Base-by-base conservation (phyloP, 2,329 filamentous ascomycete genomes). In the Periconia macrospinosa region DNA sequence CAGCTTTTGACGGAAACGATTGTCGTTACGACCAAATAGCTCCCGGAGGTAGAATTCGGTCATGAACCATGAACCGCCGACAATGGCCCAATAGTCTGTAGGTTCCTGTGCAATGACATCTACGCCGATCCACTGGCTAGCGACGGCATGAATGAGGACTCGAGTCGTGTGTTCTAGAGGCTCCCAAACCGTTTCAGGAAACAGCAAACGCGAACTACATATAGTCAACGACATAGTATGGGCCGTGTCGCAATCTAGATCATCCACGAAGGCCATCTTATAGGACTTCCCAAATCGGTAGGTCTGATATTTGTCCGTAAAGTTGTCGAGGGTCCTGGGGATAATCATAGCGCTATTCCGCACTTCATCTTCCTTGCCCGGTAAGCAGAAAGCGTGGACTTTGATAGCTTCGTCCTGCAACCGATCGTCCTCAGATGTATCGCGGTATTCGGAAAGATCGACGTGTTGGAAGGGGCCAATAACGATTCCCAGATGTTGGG, bases 401-500 rank as follows among this genome's bases (percentile, higher is more conserved):
- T 93, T 92, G 58, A 96, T 85, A 0, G 92, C 92, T 67, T 91
- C 95, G 59, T 89, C 86, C 2, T 91, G 91, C 50, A 99, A 84
- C 70, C 92, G 91, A 63, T 95, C 91, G 67, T 97, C 92, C 60
- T 96, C 91, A 62, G 95, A 91, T 57, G 91, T 91, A 44, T 92
- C 91, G 47, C 95, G 87, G 65, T 91, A 96, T 62, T 93, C 90
- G 2, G 91, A 89, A 6, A 99, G 80, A 68, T 97, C 91, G 49
- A 97, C 87, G 62, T 93, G 89, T 73, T 97, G 92, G 70, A 99
- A 99, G 0, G 95, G 94, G 0, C 95, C 94, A 52, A 97, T 85
- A 2, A 92, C 90, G 72, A 99, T 96, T 5, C 92, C 93, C 59
- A 99, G 87, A 70, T 97, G 93, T 57, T 92, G 89, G 1, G 93